A percentile compares a stretch with the other conserved stretches of the same genome.
These are phyloP conservation scores for Tetraselmis chui DNA, from an alignment of 139 green algal genomes.

Conservation along the genomic window DNA sequence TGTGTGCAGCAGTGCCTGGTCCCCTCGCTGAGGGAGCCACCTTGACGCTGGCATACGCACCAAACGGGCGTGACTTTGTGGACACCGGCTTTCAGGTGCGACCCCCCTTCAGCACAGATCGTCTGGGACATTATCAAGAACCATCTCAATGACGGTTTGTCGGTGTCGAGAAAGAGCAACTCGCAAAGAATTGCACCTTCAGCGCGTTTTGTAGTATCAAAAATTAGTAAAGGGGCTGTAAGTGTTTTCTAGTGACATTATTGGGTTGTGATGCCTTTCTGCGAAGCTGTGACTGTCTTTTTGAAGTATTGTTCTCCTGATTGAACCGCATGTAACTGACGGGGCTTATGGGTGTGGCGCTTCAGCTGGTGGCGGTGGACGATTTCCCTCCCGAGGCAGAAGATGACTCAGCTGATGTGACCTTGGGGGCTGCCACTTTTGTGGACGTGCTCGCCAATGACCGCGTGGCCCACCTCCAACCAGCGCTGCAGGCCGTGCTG, in stretches of 20 bases:
- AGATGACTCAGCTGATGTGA: not conserved
- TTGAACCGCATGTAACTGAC: not conserved
- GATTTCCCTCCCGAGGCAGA: not conserved
- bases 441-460: not conserved
- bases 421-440: not conserved
- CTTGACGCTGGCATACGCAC: not conserved
- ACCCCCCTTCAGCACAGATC: too few species aligned
- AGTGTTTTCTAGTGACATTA: not conserved
- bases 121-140: too few species aligned
- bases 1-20: not conserved
- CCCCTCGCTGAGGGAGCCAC: not conserved
- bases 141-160: too few species aligned
- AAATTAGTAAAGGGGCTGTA: not conserved
- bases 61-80: not conserved
- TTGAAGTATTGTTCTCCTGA: too few species aligned
- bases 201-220: not conserved
- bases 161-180: too few species aligned
- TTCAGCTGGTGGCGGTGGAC: not conserved
- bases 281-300: not conserved
- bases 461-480: not conserved
- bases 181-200: too few species aligned
- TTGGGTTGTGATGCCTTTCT: not conserved
- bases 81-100: not conserved
- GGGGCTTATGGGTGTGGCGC: not conserved
- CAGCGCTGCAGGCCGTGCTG: not conserved